Percentiles rank a stretch among this genome's conserved stretches.
Evolutionary conservation across 495 filamentous ascomycete genomes (phyloP).

Genomic region (Podospora pseudopauciseta): DNA sequence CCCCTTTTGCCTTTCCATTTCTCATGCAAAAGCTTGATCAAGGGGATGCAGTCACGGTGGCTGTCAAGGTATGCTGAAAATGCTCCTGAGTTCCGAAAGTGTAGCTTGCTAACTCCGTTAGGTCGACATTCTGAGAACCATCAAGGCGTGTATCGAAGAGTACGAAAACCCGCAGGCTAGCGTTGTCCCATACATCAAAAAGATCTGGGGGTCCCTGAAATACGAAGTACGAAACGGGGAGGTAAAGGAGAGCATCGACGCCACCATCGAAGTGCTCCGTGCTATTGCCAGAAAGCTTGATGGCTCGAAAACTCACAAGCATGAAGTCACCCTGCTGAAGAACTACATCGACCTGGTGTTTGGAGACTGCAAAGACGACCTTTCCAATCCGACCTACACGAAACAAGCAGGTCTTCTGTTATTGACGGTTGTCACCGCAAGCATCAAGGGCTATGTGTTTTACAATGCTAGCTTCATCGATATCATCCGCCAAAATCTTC

Average conservation of each 20-base stretch:
- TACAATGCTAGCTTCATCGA: constrained; percentile 36
- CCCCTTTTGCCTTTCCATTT: constrained; percentile 40
- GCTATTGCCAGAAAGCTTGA: constrained; percentile 40
- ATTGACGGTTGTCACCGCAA: constrained; percentile 40
- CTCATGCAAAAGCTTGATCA: constrained; percentile 50
- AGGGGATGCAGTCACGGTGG: constrained; percentile 46
- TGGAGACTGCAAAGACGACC: constrained; percentile 42
- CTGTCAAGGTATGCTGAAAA: constrained; percentile 39
- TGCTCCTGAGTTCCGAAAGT: not conserved
- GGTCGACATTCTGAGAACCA: constrained; percentile 50
- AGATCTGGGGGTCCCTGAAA: constrained; percentile 53
- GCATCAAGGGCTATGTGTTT: constrained; percentile 30
- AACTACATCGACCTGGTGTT: constrained; percentile 38
- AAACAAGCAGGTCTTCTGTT: constrained; percentile 45
- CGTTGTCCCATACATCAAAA: constrained; percentile 39
- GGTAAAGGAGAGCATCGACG: constrained; percentile 47
- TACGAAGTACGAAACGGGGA: constrained; percentile 58
- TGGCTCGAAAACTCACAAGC: constrained; percentile 31
- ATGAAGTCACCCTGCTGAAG: constrained; percentile 33
- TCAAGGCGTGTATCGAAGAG: constrained; percentile 42
- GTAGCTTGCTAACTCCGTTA: constrained; percentile 10
- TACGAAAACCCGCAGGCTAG: constrained; percentile 41
- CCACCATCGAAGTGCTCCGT: constrained; percentile 45
- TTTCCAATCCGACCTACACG: constrained; percentile 43
- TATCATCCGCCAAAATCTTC: constrained; percentile 37